Evolutionary conservation across 768 basidiomycete species (phyloP), one percentile per base, ranked within the genome.

Genomic region (Rhizopogon sp.): DNA sequence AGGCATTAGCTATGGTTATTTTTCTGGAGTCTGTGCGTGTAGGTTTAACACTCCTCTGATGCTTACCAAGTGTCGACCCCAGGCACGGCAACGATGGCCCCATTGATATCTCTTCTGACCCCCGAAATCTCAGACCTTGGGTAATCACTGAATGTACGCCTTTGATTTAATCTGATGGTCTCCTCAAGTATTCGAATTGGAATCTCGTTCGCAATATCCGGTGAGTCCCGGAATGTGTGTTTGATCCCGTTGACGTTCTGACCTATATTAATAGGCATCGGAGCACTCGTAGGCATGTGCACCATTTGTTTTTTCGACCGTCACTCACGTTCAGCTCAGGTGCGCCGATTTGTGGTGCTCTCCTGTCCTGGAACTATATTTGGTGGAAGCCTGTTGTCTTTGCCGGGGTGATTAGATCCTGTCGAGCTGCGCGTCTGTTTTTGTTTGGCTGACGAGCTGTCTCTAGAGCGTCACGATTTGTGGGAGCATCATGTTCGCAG

Each of bases 341-440:
- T 3, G 74, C 80, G 0, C 83, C 84, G 0, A 78, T 85, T 33
- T 76, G 75, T 33, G 84, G 84, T 2, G 79, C 81, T 2, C 69
- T 85, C 22, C 70, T 85, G 8, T 75, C 80, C 1, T 47, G 63
- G 9, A 66, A 69, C 3, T 83, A 78, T 60, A 64, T 76, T 3
- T 85, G 84, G 84, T 83, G 79, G 78, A 72, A 76, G 11, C 79
- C 83, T 5, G 76, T 75, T 3, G 41, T 82, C 13, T 85, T 83
- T 59, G 71, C 77, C 28, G 82, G 78, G 47, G 70, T 74, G 60
- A n/a, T 63, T 57, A 8, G 6, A 22, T 16, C 11, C 2, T 47
- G 33, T 16, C 35, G 6, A 9, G 0, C 0, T 13, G 31, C 13
- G 13, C n/a, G 35, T 13, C 4, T 14, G 10, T 8, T 20, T 20